Percentiles rank a stretch among this genome's conserved stretches.
Evolutionary conservation across 2,329 filamentous ascomycete species (phyloP).

Genomic region (Hypoxylon sp.): DNA sequence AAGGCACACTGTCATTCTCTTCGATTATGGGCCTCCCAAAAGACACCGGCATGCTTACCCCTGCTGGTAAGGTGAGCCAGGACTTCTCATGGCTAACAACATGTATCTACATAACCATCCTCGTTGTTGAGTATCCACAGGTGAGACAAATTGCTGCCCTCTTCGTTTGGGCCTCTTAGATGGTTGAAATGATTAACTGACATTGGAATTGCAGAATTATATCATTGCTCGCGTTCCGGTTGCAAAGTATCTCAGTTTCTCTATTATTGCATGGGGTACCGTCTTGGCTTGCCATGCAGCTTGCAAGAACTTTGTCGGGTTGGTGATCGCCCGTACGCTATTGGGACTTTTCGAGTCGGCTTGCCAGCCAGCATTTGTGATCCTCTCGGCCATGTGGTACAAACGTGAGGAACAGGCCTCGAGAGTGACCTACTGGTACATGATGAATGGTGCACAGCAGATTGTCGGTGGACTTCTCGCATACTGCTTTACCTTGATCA

Average conservation of each 20-base stretch:
- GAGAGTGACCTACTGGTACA: constrained; percentile 80
- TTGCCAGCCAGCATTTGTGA: constrained; percentile 77
- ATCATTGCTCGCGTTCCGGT: constrained; percentile 75
- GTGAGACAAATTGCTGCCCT: constrained; percentile 37
- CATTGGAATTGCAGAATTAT: constrained; percentile 56
- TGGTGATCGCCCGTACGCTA: constrained; percentile 73
- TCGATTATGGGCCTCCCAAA: constrained; percentile 73
- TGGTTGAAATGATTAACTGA: constrained; percentile 10
- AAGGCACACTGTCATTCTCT: constrained; percentile 75
- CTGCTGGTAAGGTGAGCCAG: constrained; percentile 54
- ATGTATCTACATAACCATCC: constrained; percentile 80
- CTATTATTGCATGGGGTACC: constrained; percentile 75
- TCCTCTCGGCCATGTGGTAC: constrained; percentile 80
- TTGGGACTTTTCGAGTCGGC: constrained; percentile 80
- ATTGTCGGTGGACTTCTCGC: constrained; percentile 80
- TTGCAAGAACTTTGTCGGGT: constrained; percentile 70
- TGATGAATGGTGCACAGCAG: constrained; percentile 83
- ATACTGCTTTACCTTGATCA: constrained; percentile 72
- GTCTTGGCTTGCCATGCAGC: constrained; percentile 73
- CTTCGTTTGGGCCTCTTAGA: not conserved
- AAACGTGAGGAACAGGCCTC: constrained; percentile 76
- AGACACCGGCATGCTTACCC: constrained; percentile 64
- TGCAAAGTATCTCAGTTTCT: constrained; percentile 75
- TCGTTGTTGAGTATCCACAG: constrained; percentile 80
- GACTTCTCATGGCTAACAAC: constrained; percentile 81